Conservation (phyloP, 345 rosid genomes). For the Sapria himalayana region DNA sequence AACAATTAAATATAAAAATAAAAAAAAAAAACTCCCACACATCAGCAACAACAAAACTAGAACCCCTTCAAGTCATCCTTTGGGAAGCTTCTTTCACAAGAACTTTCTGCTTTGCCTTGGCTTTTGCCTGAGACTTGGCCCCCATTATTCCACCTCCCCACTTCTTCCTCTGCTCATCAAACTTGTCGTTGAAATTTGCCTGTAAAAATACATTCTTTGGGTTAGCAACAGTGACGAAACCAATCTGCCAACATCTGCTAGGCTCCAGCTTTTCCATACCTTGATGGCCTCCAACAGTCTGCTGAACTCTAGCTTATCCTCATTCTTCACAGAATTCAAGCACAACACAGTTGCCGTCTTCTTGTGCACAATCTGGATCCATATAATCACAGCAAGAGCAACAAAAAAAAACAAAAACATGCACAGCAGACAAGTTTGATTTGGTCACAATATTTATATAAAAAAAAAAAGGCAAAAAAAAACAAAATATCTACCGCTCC, state of each 20-base stretch:
- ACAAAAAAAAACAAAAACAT: background rate
- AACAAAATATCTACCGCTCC: constrained; percentile 23
- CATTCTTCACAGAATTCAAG: constrained; percentile 53
- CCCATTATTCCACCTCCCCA: constrained; percentile 92
- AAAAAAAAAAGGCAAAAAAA: too few relatives aligned
- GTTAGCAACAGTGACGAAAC: background rate
- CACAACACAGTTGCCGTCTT: constrained; percentile 59
- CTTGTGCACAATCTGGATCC: constrained; percentile 64
- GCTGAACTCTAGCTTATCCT: constrained; percentile 61
- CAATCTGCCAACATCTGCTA: background rate
- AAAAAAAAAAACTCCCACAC: too few relatives aligned
- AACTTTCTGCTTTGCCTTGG: constrained; percentile 47
- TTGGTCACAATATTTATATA: too few relatives aligned
- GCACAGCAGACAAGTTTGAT: too few relatives aligned
- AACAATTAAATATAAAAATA: too few relatives aligned
- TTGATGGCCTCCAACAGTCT: constrained; percentile 54
- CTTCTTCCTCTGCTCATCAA: constrained; percentile 49
- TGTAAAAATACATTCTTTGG: constrained; percentile 7
- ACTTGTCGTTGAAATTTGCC: constrained; percentile 66
- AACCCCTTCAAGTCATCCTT: constrained; percentile 31
- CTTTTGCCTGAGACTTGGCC: constrained; percentile 63
- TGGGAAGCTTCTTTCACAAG: constrained; percentile 65
- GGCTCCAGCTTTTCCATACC: constrained; percentile 12
- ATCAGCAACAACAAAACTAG: too few relatives aligned
- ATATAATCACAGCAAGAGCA: too few relatives aligned